Base-by-base conservation (phyloP, 371 early-diverging fungal species). In the Mortierella sp. region DNA sequence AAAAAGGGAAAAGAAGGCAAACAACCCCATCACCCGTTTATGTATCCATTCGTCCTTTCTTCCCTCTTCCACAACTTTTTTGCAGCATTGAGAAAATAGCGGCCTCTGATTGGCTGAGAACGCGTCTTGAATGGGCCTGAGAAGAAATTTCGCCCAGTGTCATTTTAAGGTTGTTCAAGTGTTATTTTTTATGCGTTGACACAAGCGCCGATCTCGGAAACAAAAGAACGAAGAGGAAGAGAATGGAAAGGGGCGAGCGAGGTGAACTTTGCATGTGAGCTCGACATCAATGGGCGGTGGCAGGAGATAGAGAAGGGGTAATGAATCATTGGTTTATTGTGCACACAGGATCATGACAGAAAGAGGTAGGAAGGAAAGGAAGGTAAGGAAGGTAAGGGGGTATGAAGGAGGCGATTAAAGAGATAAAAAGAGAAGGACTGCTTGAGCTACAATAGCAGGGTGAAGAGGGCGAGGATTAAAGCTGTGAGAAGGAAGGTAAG, bases 41-140 rank as follows among this genome's bases (percentile, higher is more conserved):
- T 51, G 51, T 19, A 1, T 21, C 51, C 51, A n/a, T n/a, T n/a
- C n/a, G n/a, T n/a, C n/a, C n/a, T n/a, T n/a, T n/a, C n/a, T n/a
- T n/a, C n/a, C n/a, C n/a, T n/a, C n/a, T n/a, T n/a, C n/a, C n/a
- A n/a, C n/a, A n/a, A n/a, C n/a, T n/a, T n/a, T n/a, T n/a, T n/a
- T n/a, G n/a, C n/a, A 40, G 43, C 43, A 40, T 4, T 40, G 43
- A n/a, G n/a, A 26, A 37, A 64, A 76, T 55, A 13, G 44, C 21
- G 79, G 14, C 11, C 13, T 59, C 77, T 77, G 76, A 83, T 83
- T 83, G 83, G 83, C 74, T 43, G 50, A 61, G 64, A 73, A 70
- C 80, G 83, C 80, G 80, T 82, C 53, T 10, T 53, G 74, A 83
- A 83, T 79, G 74, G 73, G 74, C 77, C 40, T 67, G 76, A 71